A percentile compares a stretch with the other conserved stretches of the same genome.
Conservation (phyloP, 2,329 filamentous ascomycete genomes). For the Diaporthe sp. region DNA sequence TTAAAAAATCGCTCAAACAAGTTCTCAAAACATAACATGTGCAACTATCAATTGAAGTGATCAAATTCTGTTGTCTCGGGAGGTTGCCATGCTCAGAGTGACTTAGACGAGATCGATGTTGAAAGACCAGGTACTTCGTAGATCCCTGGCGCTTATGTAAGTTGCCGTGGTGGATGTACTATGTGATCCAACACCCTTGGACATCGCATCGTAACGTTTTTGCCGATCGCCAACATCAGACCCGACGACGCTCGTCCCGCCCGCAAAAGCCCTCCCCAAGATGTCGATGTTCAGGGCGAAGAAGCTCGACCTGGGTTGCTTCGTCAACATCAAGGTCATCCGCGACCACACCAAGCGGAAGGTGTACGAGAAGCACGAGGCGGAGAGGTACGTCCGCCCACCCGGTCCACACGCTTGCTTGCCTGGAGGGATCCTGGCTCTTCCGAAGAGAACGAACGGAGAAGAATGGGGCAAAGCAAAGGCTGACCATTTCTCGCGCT, state of each 20-base stretch:
- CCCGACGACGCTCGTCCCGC: conserved; percentile 20
- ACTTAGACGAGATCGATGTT: neutral
- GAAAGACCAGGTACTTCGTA: neutral
- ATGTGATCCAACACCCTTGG: neutral
- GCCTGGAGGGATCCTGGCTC: no score
- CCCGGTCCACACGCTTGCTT: neutral
- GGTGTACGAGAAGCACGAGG: conserved; percentile 88
- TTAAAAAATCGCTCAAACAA: neutral
- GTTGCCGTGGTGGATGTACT: neutral
- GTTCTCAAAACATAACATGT: neutral
- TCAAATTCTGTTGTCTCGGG: neutral
- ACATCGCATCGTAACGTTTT: neutral
- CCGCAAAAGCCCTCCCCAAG: conserved; percentile 50
- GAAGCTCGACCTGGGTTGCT: conserved; percentile 90
- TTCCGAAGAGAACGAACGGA: neutral
- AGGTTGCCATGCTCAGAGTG: neutral
- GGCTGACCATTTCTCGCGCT: neutral
- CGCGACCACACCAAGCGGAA: conserved; percentile 98
- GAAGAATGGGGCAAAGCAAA: neutral
- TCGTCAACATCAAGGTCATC: conserved; percentile 87
- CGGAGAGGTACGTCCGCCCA: conserved; percentile 78
- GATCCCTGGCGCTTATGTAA: conserved; percentile 24
- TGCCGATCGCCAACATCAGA: conserved; percentile 11
- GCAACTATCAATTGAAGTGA: neutral
- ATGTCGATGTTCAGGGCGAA: conserved; percentile 93